phyloP scores from a whole-genome alignment of 2,329 filamentous ascomycete species.

The Fusarium musae region DNA sequence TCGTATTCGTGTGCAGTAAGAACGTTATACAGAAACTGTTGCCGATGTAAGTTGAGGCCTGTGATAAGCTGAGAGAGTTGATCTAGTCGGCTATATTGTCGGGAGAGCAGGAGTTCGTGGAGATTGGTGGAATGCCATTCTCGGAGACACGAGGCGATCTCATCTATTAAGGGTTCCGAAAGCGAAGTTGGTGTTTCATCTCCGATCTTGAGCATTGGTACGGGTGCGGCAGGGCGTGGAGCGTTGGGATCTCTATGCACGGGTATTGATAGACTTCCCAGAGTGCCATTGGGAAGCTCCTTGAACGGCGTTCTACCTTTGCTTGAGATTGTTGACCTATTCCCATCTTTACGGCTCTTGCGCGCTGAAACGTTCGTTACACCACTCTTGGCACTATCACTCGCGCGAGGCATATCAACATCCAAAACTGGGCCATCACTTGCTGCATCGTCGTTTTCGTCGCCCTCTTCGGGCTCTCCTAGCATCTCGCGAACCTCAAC shows the following conservation, averaged over 20 bases:
- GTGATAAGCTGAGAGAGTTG: constrained; percentile 83
- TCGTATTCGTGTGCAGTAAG: constrained; percentile 87
- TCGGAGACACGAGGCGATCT: constrained; percentile 94
- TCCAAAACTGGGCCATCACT: constrained; percentile 49
- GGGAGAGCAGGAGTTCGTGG: constrained; percentile 86
- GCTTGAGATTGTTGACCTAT: constrained; percentile 37
- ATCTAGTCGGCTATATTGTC: constrained; percentile 84
- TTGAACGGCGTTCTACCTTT: constrained; percentile 47
- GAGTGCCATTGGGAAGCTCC: constrained; percentile 54
- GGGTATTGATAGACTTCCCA: constrained; percentile 58
- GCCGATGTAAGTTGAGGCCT: constrained; percentile 83
- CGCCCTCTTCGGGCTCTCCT: constrained; percentile 73
- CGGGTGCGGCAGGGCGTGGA: constrained; percentile 86
- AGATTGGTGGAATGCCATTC: constrained; percentile 99
- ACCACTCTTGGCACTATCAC: constrained; percentile 66
- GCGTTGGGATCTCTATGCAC: constrained; percentile 71
- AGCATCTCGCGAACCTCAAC: constrained; percentile 95
- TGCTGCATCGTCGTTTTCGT: constrained; percentile 53
- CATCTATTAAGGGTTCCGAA: constrained; percentile 92
- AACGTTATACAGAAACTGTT: constrained; percentile 94
- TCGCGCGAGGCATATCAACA: constrained; percentile 47
- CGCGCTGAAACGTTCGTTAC: constrained; percentile 53
- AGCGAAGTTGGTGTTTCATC: constrained; percentile 93
- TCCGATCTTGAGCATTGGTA: constrained; percentile 97
- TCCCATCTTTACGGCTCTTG: constrained; percentile 51